Evolutionary conservation across 805 yeast genomes (phyloP).

Genomic region (Ogataea nonfermentans): DNA sequence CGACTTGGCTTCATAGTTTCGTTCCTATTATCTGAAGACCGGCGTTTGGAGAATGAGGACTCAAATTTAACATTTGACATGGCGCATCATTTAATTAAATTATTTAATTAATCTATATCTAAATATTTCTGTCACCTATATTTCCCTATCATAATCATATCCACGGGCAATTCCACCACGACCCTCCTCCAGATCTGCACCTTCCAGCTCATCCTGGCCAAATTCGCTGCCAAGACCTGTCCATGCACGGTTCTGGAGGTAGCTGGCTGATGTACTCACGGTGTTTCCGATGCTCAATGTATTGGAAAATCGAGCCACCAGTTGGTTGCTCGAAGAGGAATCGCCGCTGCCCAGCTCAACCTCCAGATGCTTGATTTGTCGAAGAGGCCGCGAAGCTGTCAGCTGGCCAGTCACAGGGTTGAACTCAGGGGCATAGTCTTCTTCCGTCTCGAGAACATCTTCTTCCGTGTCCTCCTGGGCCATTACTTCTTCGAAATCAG

Average conservation of each 20-base stretch:
- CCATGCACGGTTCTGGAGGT: slow-evolving; percentile 74
- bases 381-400: slow-evolving; percentile 70
- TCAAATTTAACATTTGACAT: slow-evolving; percentile 17
- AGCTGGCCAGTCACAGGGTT: slow-evolving; percentile 84
- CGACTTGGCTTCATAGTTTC: background rate
- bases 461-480: slow-evolving; percentile 33
- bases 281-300: slow-evolving; percentile 70
- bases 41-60: slow-evolving; percentile 23
- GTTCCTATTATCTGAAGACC: background rate
- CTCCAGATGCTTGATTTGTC: slow-evolving; percentile 62
- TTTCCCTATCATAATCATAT: slow-evolving; percentile 47
- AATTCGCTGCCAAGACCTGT: slow-evolving; percentile 89
- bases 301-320: slow-evolving; percentile 57
- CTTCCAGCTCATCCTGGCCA: slow-evolving; percentile 44
- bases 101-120: background rate
- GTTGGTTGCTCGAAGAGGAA: slow-evolving; percentile 31
- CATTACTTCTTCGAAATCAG: slow-evolving; percentile 63
- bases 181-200: slow-evolving; percentile 82
- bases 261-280: slow-evolving; percentile 83
- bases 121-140: background rate
- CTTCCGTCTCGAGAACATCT: slow-evolving; percentile 14
- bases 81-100: slow-evolving; percentile 4
- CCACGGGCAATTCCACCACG: slow-evolving; percentile 88
- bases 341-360: slow-evolving; percentile 44
- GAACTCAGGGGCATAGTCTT: slow-evolving; percentile 75